Base-by-base conservation (phyloP, 495 filamentous ascomycete species). In the Massariosphaeria phaeospora region DNA sequence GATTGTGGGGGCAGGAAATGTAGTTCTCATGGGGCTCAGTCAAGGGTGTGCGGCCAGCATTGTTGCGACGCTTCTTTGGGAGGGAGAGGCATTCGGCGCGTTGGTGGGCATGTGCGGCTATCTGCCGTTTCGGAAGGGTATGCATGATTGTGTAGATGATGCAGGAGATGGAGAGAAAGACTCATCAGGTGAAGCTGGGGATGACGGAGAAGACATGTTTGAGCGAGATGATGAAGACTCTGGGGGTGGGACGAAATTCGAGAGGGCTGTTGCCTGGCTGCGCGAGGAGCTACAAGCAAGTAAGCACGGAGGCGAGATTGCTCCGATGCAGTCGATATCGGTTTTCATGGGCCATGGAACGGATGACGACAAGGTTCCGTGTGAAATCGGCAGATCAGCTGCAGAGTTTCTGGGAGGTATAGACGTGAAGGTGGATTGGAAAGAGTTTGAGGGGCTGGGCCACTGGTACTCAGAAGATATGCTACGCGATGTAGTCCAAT, bases 61-160 rank as follows among this genome's bases (percentile, higher is more conserved):
- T 8, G 15, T 31, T 10, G 24, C 29, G 4, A n/a, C 24, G 24
- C 10, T 59, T 17, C 18, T 51, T 10, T 59, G 73, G 66, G 67
- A 71, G 13, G 64, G 62, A 1, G 57, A 66, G 42, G 8, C 36
- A 2, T 31, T 74, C 15, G 69, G 51, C 0, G 80, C 66, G 1
- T 73, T 79, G 44, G 61, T 83, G 51, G 81, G 79, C 9, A 75
- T 84, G 64, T 75, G 74, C 58, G 75, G 76, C 44, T 79, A 78
- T 71, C 61, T 79, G 43, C 79, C 80, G 39, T 79, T 83, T 12
- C 29, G 48, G 38, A 51, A 68, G 34, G 53, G 58, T 9, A 42
- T 77, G 23, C 36, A 55, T 2, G 69, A 67, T 23, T 66, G 73
- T 43, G 24, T 55, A 30, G 35, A 39, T 11, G 51, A 24, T 20